phyloP scores from a whole-genome alignment of 2,329 filamentous ascomycete species.

The Pseudopithomyces maydicus region DNA sequence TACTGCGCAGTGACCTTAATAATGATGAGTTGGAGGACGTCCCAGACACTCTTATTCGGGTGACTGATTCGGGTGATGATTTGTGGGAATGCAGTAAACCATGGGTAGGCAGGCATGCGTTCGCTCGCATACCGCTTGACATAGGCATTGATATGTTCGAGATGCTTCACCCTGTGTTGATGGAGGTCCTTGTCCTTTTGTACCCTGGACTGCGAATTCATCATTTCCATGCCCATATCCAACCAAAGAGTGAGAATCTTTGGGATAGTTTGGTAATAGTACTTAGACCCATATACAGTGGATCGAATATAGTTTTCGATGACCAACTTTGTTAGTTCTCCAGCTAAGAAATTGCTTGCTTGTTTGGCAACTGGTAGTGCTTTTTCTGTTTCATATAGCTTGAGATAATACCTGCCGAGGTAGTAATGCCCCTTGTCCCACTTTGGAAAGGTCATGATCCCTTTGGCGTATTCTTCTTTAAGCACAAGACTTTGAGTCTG shows the following conservation, averaged over 20 bases:
- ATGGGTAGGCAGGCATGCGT: constrained; percentile 74
- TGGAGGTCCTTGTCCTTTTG: constrained; percentile 37
- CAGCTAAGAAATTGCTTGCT: constrained; percentile 61
- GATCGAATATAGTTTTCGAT: constrained; percentile 93
- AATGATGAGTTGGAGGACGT: constrained; percentile 78
- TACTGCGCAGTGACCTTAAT: constrained; percentile 84
- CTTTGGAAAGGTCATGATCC: constrained; percentile 68
- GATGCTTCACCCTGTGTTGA: constrained; percentile 32
- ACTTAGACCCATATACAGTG: constrained; percentile 87
- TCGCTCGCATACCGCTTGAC: constrained; percentile 75
- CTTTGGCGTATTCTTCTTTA: constrained; percentile 74
- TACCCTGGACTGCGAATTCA: constrained; percentile 25
- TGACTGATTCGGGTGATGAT: constrained; percentile 96
- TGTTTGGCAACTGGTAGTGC: constrained; percentile 76
- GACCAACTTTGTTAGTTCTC: constrained; percentile 84
- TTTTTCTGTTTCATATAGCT: constrained; percentile 88
- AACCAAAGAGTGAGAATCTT: constrained; percentile 93
- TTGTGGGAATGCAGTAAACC: constrained; percentile 85
- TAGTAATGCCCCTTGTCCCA: constrained; percentile 99
- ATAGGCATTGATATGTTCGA: constrained; percentile 61
- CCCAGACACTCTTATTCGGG: constrained; percentile 76
- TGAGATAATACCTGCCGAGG: constrained; percentile 95
- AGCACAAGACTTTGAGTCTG: constrained; percentile 85
- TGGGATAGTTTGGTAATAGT: constrained; percentile 92
- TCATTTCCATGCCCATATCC: constrained; percentile 79